Evolutionary conservation across 2,329 filamentous ascomycete genomes (phyloP).

Genomic region (Alternaria postmessia): DNA sequence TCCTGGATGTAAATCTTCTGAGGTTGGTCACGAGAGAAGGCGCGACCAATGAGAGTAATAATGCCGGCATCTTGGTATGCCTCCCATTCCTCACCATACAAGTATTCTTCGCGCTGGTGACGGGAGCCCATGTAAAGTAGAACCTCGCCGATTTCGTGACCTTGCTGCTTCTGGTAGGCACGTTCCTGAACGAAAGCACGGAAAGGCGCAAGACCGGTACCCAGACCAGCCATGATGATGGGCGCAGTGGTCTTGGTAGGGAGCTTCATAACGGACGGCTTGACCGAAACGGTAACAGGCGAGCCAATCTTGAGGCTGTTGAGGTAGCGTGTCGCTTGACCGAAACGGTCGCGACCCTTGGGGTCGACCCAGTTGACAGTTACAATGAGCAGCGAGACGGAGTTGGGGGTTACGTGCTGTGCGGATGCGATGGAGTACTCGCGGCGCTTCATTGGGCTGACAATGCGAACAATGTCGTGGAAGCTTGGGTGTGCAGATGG

Average conservation of each 20-base stretch:
- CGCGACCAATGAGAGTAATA: constrained; percentile 89
- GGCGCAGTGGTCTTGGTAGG: constrained; percentile 85
- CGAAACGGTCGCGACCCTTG: constrained; percentile 85
- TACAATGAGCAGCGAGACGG: constrained; percentile 95
- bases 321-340: constrained; percentile 92
- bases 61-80: constrained; percentile 95
- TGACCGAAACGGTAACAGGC: constrained; percentile 89
- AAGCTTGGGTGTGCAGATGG: constrained; percentile 86
- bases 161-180: constrained; percentile 96
- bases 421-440: constrained; percentile 99
- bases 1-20: constrained; percentile 99
- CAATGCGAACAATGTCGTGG: constrained; percentile 86
- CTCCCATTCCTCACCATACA: constrained; percentile 99
- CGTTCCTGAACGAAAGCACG: constrained; percentile 98
- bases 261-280: constrained; percentile 99
- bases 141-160: constrained; percentile 91
- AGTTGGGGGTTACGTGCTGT: constrained; percentile 88
- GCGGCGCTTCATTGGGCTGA: constrained; percentile 90
- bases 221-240: constrained; percentile 98
- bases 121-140: constrained; percentile 96
- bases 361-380: constrained; percentile 95
- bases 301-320: constrained; percentile 77
- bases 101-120: constrained; percentile 97
- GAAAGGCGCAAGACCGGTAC: constrained; percentile 98
- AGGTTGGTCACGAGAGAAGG: constrained; percentile 95